phyloP scores from a whole-genome alignment of 768 basidiomycete species.

The Filobasidium floriforme region DNA sequence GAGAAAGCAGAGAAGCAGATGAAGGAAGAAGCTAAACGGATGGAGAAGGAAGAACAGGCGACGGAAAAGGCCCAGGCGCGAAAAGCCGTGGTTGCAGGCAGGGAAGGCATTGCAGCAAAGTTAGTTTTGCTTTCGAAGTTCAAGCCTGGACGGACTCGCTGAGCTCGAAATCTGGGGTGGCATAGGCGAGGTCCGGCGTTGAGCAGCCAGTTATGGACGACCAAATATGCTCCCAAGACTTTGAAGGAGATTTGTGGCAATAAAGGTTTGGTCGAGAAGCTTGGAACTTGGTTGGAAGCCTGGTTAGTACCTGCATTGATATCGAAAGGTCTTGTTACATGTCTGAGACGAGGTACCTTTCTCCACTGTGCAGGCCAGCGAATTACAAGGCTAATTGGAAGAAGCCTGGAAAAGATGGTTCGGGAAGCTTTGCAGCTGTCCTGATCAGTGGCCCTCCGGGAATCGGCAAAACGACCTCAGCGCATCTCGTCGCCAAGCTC shows the following conservation, averaged over 20 bases:
- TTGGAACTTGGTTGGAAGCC: constrained; percentile 75
- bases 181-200: constrained; percentile 40
- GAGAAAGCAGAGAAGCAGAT: constrained; percentile 76
- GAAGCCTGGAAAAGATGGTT: constrained; percentile 84
- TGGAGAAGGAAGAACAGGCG: constrained; percentile 46
- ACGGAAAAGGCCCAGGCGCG: constrained; percentile 26
- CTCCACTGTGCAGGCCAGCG: constrained; percentile 56
- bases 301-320: constrained; percentile 55
- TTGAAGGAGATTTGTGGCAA: constrained; percentile 92
- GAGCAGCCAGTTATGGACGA: constrained; percentile 76
- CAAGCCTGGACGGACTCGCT: background rate
- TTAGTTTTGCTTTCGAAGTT: constrained; percentile 24
- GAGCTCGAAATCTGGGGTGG: background rate
- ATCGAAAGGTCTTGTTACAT: background rate
- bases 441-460: constrained; percentile 91
- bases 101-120: constrained; percentile 39
- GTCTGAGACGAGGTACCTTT: constrained; percentile 8
- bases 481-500: constrained; percentile 83
- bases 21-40: constrained; percentile 57
- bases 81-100: constrained; percentile 35
- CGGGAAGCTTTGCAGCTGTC: constrained; percentile 77
- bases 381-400: constrained; percentile 73
- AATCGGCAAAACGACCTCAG: constrained; percentile 94
- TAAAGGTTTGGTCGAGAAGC: constrained; percentile 80
- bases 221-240: constrained; percentile 80